Conservation (phyloP, 2,329 filamentous ascomycete genomes). For the Trichoderma semiorbis region DNA sequence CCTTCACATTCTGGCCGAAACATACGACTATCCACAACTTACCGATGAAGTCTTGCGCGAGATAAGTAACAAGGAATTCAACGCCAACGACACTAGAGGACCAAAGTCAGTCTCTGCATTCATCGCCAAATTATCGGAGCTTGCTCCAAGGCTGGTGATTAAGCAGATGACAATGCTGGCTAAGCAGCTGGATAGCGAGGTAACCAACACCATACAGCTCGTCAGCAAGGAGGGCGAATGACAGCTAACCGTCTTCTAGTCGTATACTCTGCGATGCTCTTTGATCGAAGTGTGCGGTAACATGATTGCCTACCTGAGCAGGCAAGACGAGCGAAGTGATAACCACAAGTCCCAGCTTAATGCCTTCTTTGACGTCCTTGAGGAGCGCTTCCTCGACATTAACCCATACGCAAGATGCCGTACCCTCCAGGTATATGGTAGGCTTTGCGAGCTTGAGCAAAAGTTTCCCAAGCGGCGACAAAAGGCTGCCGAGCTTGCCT, state of each 20-base stretch:
- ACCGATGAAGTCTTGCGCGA: conserved; percentile 92
- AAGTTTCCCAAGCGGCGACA: conserved; percentile 93
- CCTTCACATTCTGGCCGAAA: conserved; percentile 88
- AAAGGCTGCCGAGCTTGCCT: conserved; percentile 79
- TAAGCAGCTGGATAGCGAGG: conserved; percentile 93
- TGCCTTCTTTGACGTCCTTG: conserved; percentile 93
- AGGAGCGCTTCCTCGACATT: conserved; percentile 92
- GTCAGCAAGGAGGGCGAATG: background rate
- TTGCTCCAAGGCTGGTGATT: conserved; percentile 86
- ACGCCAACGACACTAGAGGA: conserved; percentile 89
- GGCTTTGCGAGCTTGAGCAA: conserved; percentile 88
- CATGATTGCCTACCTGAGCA: conserved; percentile 84
- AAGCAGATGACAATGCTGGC: conserved; percentile 96
- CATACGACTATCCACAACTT: conserved; percentile 95
- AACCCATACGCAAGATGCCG: conserved; percentile 95
- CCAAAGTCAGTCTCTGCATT: conserved; percentile 96
- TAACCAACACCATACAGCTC: conserved; percentile 33
- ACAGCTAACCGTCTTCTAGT: conserved; percentile 43
- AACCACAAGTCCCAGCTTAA: conserved; percentile 94
- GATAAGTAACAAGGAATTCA: conserved; percentile 96
- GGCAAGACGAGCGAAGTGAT: conserved; percentile 84
- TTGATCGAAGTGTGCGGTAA: conserved; percentile 97
- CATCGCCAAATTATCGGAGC: conserved; percentile 86
- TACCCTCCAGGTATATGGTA: conserved; percentile 88
- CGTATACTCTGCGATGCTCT: conserved; percentile 88